Conservation (phyloP, 768 basidiomycete species). For the Thelephora aurantiotincta region DNA sequence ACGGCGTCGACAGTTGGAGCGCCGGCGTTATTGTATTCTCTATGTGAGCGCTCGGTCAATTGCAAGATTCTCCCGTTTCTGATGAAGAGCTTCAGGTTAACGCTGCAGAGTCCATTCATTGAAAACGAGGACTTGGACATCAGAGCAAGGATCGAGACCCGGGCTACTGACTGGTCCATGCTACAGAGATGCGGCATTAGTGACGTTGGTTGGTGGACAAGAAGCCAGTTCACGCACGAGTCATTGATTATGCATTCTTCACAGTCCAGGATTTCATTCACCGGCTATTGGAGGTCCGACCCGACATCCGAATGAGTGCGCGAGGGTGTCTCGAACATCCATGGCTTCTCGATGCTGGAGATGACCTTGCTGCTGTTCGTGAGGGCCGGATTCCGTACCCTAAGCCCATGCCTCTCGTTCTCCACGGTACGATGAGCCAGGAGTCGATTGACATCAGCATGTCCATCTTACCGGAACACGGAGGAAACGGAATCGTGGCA, state of each 20-base stretch:
- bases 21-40: conserved; percentile 90
- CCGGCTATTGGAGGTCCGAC: conserved; percentile 49
- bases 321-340: conserved; percentile 53
- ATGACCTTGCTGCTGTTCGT: not conserved
- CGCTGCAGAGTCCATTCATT: conserved; percentile 66
- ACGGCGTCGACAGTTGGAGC: conserved; percentile 91
- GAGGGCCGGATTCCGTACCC: conserved; percentile 2
- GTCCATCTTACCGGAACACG: not conserved
- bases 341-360: conserved; percentile 39
- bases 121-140: conserved; percentile 52
- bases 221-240: not conserved
- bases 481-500: not conserved
- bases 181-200: conserved; percentile 29
- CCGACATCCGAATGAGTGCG: conserved; percentile 56
- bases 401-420: not conserved
- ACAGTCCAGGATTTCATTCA: conserved; percentile 55
- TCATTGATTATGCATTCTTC: conserved; percentile 3
- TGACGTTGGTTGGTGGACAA: conserved; percentile 27
- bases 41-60: conserved; percentile 39
- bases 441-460: not conserved
- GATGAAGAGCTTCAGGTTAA: conserved; percentile 36
- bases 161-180: conserved; percentile 46
- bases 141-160: conserved; percentile 40
- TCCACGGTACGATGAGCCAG: not conserved
- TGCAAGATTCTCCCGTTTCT: not conserved